Percentiles rank a stretch among this genome's conserved stretches.
phyloP scores from a whole-genome alignment of 768 basidiomycete genomes.

The Asterophora parasitica region DNA sequence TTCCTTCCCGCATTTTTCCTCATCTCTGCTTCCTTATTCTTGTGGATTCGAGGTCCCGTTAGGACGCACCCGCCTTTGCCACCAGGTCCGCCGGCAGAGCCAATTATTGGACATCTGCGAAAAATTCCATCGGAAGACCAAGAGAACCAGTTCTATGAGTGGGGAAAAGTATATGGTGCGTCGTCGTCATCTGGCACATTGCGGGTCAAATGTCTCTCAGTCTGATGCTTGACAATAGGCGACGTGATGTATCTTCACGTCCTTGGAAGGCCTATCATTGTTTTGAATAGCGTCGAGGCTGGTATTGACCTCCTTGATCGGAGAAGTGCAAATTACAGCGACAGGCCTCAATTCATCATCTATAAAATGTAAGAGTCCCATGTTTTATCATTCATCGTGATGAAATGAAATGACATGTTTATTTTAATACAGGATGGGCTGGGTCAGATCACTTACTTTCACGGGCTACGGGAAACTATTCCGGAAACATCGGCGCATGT shows the following conservation, averaged over 20 bases:
- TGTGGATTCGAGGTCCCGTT: neutral
- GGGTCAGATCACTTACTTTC: neutral
- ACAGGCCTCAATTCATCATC: slow-evolving; percentile 22
- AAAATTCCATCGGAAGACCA: neutral
- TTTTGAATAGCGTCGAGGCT: slow-evolving; percentile 31
- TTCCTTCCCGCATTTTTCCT: neutral
- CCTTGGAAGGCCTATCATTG: slow-evolving; percentile 18
- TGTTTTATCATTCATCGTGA: neutral
- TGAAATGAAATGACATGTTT: too few relatives aligned
- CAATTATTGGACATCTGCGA: slow-evolving; percentile 8
- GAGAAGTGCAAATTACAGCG: slow-evolving; percentile 32
- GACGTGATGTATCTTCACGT: slow-evolving; percentile 18
- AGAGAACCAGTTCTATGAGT: slow-evolving; percentile 3
- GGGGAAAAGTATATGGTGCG: slow-evolving; percentile 7
- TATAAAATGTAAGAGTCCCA: slow-evolving; percentile 12
- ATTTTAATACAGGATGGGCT: slow-evolving; percentile 9
- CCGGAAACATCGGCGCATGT: slow-evolving; percentile 19
- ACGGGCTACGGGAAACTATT: slow-evolving; percentile 23
- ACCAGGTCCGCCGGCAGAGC: slow-evolving; percentile 9
- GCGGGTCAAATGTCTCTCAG: neutral
- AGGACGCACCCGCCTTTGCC: slow-evolving; percentile 5
- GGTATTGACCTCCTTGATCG: slow-evolving; percentile 39
- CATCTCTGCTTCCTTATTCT: neutral
- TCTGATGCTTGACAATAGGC: slow-evolving; percentile 4
- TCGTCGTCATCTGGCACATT: neutral